Evolutionary conservation across 2,329 filamentous ascomycete species (phyloP).

Genomic region (Cercospora sojina): DNA sequence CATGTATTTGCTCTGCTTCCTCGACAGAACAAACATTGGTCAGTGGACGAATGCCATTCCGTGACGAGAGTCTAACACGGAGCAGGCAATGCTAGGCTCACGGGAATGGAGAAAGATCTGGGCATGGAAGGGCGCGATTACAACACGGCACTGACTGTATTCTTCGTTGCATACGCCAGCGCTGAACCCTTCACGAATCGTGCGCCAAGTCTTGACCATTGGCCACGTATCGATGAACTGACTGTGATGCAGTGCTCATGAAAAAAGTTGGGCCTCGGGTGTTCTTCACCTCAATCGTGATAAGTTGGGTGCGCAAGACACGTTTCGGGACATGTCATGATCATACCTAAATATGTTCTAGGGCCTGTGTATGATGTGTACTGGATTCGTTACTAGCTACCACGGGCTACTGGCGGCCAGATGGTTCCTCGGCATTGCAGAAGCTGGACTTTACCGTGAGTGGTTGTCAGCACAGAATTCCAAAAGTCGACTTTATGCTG

Average conservation of each 20-base stretch:
- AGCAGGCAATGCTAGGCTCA: slow-evolving; percentile 60
- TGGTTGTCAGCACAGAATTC: background rate
- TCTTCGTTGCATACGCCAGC: slow-evolving; percentile 81
- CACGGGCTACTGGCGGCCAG: slow-evolving; percentile 31
- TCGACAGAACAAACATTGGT: slow-evolving; percentile 39
- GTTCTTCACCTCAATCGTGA: slow-evolving; percentile 75
- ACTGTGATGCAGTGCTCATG: slow-evolving; percentile 56
- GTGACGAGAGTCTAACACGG: background rate
- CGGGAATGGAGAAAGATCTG: slow-evolving; percentile 57
- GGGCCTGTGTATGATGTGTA: slow-evolving; percentile 44
- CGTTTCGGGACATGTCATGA: background rate
- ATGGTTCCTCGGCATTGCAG: slow-evolving; percentile 35
- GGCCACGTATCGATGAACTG: background rate
- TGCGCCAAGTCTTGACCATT: background rate
- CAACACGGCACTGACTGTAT: slow-evolving; percentile 74
- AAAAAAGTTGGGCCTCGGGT: slow-evolving; percentile 72
- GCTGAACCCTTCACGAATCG: slow-evolving; percentile 74
- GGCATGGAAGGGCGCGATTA: slow-evolving; percentile 65
- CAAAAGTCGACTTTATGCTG: background rate
- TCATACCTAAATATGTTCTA: background rate
- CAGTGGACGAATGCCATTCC: slow-evolving; percentile 43
- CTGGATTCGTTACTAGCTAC: slow-evolving; percentile 29
- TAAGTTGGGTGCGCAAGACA: slow-evolving; percentile 51
- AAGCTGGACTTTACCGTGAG: slow-evolving; percentile 50
- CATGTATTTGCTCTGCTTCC: slow-evolving; percentile 56